Percentiles rank a stretch among this genome's conserved stretches.
Evolutionary conservation across 371 early-diverging fungal genomes (phyloP).

Genomic region (Chytridiales sp.): DNA sequence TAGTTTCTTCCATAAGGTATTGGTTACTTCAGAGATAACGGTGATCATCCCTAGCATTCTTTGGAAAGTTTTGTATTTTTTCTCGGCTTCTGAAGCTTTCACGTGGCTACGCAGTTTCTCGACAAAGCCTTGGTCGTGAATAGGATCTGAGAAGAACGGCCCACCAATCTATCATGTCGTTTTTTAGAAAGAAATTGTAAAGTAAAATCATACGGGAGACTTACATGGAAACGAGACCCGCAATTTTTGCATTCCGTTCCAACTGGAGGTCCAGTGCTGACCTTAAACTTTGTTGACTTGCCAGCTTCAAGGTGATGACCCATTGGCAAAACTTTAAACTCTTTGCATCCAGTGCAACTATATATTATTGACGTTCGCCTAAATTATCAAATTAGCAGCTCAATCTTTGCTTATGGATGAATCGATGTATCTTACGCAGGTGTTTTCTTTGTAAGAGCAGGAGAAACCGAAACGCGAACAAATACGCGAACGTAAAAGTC

Average conservation of each 20-base stretch:
- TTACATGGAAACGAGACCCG: conserved; percentile 71
- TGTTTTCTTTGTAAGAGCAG: conserved; percentile 70
- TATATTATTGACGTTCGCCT: conserved; percentile 59
- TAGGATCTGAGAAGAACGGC: conserved; percentile 86
- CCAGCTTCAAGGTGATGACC: conserved; percentile 46
- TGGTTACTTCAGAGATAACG: conserved; percentile 75
- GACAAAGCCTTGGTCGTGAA: conserved; percentile 86
- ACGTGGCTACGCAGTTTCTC: conserved; percentile 64
- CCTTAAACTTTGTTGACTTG: conserved; percentile 21
- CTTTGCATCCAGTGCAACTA: conserved; percentile 81
- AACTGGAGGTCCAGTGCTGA: conserved; percentile 62
- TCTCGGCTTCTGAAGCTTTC: conserved; percentile 44
- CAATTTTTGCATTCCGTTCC: conserved; percentile 50
- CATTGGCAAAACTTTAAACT: conserved; percentile 68
- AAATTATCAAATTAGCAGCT: neutral
- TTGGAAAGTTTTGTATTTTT: conserved; percentile 68
- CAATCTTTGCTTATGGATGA: too few relatives aligned
- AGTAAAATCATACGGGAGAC: conserved; percentile 4
- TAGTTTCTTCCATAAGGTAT: conserved; percentile 6
- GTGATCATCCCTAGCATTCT: conserved; percentile 96
- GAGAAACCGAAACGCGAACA: conserved; percentile 87
- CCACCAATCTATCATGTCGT: conserved; percentile 98
- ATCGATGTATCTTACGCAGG: conserved; percentile 71
- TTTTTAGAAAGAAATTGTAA: conserved; percentile 11
- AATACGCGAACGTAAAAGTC: conserved; percentile 99